Base-by-base conservation (phyloP, 352 stramenopile genomes). In the Phytophthora niederhauseri region DNA sequence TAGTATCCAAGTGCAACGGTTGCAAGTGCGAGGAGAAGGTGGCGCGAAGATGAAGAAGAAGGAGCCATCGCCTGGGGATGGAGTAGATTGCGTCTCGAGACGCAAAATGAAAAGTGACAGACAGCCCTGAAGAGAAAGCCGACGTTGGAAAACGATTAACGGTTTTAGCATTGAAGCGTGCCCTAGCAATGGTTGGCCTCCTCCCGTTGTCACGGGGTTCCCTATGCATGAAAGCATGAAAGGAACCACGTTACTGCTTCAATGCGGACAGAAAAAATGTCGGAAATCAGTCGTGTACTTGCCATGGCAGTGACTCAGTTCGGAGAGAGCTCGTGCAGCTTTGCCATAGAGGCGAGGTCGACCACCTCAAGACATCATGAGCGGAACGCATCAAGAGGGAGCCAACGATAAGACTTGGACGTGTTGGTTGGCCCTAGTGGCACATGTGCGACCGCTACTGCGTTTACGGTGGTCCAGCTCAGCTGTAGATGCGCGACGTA, bases 61-160 rank as follows among this genome's bases (percentile, higher is more conserved):
- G 45, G 6, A 38, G 52, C 3, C 53, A 59, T 59, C 53, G 19
- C 69, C 26, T 6, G 43, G 43, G 36, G n/a, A 19, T 6, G 30
- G 3, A 7, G 36, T n/a, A n/a, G 36, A 6, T n/a, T n/a, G 14
- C 14, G 14, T 9, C 36, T 45, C 14, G 14, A 45, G 36, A 45
- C 36, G 36, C 36, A 45, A n/a, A 45, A 19, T 45, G 36, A 45
- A 45, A 45, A 19, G 14, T 43, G 36, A n/a, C 36, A 43, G 15
- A 17, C 36, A 43, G 15, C 12, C 36, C 12, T 17, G 36, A 17
- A 43, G 36, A 45, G 36, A 17, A 45, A 45, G 36, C n/a, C n/a
- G n/a, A n/a, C n/a, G 36, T 11, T 38, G 31, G 36, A 14, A 43
- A 43, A 8, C 36, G 36, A 43, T 43, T 19, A 17, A 43, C 34